A percentile compares a stretch with the other conserved stretches of the same genome.
phyloP scores from a whole-genome alignment of 78 protist species.

The Speleostelium caveatum region DNA sequence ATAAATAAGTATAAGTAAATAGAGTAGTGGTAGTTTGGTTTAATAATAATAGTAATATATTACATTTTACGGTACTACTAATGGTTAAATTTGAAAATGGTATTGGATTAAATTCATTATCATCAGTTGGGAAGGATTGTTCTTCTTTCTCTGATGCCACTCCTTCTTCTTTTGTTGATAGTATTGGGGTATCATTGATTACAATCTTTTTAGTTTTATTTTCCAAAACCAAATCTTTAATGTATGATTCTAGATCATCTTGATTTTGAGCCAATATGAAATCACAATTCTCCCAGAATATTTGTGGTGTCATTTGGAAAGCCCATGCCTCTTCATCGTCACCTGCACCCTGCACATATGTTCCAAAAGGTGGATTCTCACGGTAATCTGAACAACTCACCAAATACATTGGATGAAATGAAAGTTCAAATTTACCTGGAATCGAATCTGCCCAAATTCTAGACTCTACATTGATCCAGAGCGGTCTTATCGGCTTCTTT shows the following conservation, averaged over 20 bases:
- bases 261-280: conserved; percentile 13
- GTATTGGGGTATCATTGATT: background rate
- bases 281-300: conserved; percentile 46
- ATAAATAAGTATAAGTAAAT: background rate
- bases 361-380: conserved; percentile 10
- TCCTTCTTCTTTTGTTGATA: background rate
- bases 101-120: background rate
- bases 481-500: conserved; percentile 49
- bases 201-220: background rate
- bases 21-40: no score
- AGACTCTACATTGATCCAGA: conserved; percentile 37
- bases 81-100: background rate
- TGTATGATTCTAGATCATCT: conserved; percentile 8
- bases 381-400: conserved; percentile 46
- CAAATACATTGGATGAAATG: conserved; percentile 36
- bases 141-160: no score
- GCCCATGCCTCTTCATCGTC: conserved; percentile 83
- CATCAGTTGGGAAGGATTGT: no score
- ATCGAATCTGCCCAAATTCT: background rate
- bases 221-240: conserved; percentile 7
- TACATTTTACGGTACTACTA: background rate
- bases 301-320: conserved; percentile 29
- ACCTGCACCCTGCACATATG: conserved; percentile 83
- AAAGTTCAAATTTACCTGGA: background rate
- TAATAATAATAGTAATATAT: no score